phyloP scores from a whole-genome alignment of 2,329 filamentous ascomycete species.

The Scortechinia acanthostroma region DNA sequence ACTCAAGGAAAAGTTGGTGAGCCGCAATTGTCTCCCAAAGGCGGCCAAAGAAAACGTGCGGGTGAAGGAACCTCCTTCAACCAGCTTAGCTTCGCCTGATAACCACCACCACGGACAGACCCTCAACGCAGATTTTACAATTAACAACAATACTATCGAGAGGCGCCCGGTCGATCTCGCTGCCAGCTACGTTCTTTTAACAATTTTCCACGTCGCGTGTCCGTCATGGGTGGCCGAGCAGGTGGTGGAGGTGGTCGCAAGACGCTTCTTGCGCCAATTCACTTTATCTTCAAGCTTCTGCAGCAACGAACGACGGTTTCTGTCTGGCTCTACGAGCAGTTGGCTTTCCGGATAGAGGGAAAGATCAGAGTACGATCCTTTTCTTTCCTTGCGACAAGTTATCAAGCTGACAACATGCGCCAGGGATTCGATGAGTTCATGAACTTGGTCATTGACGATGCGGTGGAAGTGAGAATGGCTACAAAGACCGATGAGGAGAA shows the following conservation, averaged over 20 bases:
- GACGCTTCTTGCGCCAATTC: slow-evolving; percentile 61
- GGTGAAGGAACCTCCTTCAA: too few species aligned
- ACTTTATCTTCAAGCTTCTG: slow-evolving; percentile 65
- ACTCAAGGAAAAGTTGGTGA: slow-evolving; percentile 1
- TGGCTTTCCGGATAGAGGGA: slow-evolving; percentile 58
- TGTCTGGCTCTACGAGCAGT: slow-evolving; percentile 62
- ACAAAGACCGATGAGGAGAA: slow-evolving; percentile 46
- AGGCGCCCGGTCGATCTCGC: too few species aligned
- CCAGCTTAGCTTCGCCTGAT: too few species aligned
- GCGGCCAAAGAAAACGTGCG: too few species aligned
- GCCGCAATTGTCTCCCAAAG: too few species aligned
- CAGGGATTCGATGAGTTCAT: slow-evolving; percentile 66
- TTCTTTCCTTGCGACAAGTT: not conserved
- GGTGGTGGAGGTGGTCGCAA: slow-evolving; percentile 40
- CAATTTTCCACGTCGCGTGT: too few species aligned
- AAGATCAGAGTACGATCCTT: slow-evolving; percentile 47
- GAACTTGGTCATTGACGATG: slow-evolving; percentile 63
- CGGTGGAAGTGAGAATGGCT: slow-evolving; percentile 51
- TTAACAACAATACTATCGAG: too few species aligned
- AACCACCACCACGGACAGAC: too few species aligned
- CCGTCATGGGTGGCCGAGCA: not conserved
- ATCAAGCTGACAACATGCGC: not conserved
- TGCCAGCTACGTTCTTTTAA: too few species aligned
- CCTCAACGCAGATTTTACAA: too few species aligned
- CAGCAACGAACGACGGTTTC: slow-evolving; percentile 53